These are phyloP conservation scores for Patellifolia procumbens DNA, from an alignment of 179 eudicot species.

Conservation along the genomic window DNA sequence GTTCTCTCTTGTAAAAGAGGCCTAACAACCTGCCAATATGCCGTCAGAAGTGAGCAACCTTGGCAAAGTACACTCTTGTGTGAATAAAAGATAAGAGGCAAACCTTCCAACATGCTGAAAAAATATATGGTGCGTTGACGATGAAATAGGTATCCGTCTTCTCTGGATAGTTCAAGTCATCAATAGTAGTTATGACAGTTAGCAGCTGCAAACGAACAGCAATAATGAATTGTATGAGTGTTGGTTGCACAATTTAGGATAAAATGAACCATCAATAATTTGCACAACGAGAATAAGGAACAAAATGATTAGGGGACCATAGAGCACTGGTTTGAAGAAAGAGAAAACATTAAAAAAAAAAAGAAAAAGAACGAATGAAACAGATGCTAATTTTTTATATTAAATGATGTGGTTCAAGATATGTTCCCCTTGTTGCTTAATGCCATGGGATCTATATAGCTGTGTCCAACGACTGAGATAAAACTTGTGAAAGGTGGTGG, in stretches of 20 bases:
- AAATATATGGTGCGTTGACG: conserved; percentile 88
- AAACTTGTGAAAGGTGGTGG: background rate
- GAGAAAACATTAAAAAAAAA: background rate
- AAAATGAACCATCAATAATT: background rate
- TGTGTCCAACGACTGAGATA: background rate
- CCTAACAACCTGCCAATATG: conserved; percentile 69
- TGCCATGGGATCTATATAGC: conserved; percentile 3
- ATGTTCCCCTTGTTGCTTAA: background rate
- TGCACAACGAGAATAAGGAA: background rate
- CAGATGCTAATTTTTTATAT: background rate
- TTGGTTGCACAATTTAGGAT: background rate
- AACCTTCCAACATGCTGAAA: conserved; percentile 99
- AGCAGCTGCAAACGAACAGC: conserved; percentile 58
- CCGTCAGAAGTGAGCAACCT: conserved; percentile 6
- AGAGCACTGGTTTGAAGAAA: background rate
- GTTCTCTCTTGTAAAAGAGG: conserved; percentile 97
- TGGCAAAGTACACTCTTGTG: conserved; percentile 2
- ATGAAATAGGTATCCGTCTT: conserved; percentile 85
- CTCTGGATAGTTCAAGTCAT: conserved; percentile 96
- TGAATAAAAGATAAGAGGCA: conserved; percentile 23
- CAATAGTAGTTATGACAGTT: conserved; percentile 80
- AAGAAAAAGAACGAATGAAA: background rate
- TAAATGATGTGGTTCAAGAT: background rate
- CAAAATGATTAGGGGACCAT: conserved; percentile 4
- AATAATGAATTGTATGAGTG: background rate